phyloP scores from a whole-genome alignment of 1,139 yeast species.

The Hyphopichia wangnamkhiaoensis region DNA sequence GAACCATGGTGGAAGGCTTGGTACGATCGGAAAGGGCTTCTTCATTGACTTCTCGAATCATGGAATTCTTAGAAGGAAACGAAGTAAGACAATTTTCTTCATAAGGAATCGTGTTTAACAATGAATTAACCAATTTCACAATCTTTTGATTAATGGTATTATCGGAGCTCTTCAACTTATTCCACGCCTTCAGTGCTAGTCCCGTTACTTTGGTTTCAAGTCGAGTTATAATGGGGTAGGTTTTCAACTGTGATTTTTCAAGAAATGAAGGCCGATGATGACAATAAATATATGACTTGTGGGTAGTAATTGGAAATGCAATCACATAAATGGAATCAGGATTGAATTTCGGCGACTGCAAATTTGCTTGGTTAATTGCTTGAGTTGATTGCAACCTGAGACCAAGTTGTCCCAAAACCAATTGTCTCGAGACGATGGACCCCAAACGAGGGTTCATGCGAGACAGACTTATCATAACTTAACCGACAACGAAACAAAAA shows the following conservation, averaged over 20 bases:
- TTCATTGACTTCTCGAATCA: conserved; percentile 48
- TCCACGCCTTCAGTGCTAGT: conserved; percentile 48
- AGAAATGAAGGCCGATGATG: conserved; percentile 48
- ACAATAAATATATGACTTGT: conserved; percentile 58
- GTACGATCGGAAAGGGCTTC: conserved; percentile 13
- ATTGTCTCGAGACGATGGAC: no score
- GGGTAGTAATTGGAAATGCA: conserved; percentile 61
- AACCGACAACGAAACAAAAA: no score
- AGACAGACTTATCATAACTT: no score
- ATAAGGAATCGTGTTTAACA: conserved; percentile 51
- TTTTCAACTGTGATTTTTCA: conserved; percentile 24
- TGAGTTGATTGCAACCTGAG: conserved; percentile 4
- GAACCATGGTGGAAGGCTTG: conserved; percentile 21
- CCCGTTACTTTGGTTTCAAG: conserved; percentile 39
- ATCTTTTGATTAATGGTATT: conserved; percentile 39
- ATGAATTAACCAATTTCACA: conserved; percentile 32
- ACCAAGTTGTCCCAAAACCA: background rate
- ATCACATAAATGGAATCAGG: conserved; percentile 47
- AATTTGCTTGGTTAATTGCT: background rate
- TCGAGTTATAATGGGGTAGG: conserved; percentile 35
- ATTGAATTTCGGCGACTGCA: conserved; percentile 6
- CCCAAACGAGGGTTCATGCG: no score
- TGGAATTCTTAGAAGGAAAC: conserved; percentile 49
- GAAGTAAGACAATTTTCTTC: conserved; percentile 53
- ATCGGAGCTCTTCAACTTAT: conserved; percentile 41